Evolutionary conservation across 495 filamentous ascomycete species (phyloP), one percentile per base, ranked within the genome.

Genomic region (Hypoxylon rickii): DNA sequence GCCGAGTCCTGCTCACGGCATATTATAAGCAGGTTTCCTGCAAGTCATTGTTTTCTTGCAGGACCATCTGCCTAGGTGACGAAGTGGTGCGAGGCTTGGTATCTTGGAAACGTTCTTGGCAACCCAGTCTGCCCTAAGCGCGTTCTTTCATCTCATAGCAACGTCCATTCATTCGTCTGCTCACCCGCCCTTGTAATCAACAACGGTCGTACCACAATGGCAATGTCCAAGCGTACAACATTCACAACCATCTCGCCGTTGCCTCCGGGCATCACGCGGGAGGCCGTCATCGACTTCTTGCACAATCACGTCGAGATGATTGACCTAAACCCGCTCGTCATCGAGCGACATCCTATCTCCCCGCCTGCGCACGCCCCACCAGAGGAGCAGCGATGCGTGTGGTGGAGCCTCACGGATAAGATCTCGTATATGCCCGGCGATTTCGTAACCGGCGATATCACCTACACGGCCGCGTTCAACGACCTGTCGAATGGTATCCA

Each of bases 221-320:
- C 51, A 15, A 85, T 83, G 76, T 76, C 74, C 42, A 83, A 80
- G 69, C 73, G 73, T 32, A 83, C 78, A 2, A 71, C 76, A 16
- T 86, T 88, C 70, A 90, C 86, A 36, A 85, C 79, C 26, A 79
- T 90, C 53, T 91, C 86, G 21, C 84, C 88, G 0, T 79, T 92
- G 16, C 89, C 89, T 0, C 45, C 78, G n/a, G 75, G 76, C 40
- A 80, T 91, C 43, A 76, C 82, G 15, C 83, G 88, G 24, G 75
- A 86, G 58, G 79, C 79, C 10, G 89, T 89, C 19, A 64, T 91
- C 52, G 76, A 81, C 19, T 86, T 86, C 16, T 79, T 92, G 4
- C 87, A 89, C 69, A 80, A 83, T 63, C 88, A 91, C 65, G 68
- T 75, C 33, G 84, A 83, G 51, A 92, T 94, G 81, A 92, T 92